Base-by-base conservation (phyloP, 495 filamentous ascomycete species). In the Viridothelium virens region DNA sequence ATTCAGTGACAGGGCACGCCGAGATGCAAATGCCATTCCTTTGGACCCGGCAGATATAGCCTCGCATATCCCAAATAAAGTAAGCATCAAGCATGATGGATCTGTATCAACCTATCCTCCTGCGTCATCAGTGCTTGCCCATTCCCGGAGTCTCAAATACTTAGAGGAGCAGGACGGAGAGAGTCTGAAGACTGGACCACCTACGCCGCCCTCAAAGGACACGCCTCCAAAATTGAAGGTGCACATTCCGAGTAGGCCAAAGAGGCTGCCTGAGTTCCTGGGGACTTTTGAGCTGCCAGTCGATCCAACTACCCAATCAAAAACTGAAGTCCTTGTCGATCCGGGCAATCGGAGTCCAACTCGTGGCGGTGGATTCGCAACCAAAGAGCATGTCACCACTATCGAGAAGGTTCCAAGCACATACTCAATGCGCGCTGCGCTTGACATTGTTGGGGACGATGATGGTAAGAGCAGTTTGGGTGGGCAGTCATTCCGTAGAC, bases 171-270 rank as follows among this genome's bases (percentile, higher is more conserved):
- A 14, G 4, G 31, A 65, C 9, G 7, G 14, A 5, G 53, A 59
- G 18, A 59, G 53, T 18, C 53, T 59, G 33, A 18, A 31, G 2
- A 59, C 53, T 36, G 53, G 53, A 11, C 71, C 71, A 33, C 71
- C 71, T 1, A 73, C 71, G 4, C 71, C 71, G 18, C 71, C 70
- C 2, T 56, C 63, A 6, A 73, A 73, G 53, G 65, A 72, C 65
- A 73, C 70, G 14, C 71, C 70, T n/a, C 71, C 70, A 25, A 46
- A 69, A 5, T n/a, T 64, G 36, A 71, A 69, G 38, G 36, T 36
- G 4, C 31, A 34, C 31, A 59, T 34, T 59, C 53, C 53, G 18
- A 5, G 5, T 9, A 36, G 14, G 7, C 5, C 31, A 7, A n/a
- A 14, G 16, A 44, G 46, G 6, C 16, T 3, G 37, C 33, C 38